A percentile compares a stretch with the other conserved stretches of the same genome.
Evolutionary conservation across 768 basidiomycete genomes (phyloP).

Genomic region (Phaffia tasmanica): DNA sequence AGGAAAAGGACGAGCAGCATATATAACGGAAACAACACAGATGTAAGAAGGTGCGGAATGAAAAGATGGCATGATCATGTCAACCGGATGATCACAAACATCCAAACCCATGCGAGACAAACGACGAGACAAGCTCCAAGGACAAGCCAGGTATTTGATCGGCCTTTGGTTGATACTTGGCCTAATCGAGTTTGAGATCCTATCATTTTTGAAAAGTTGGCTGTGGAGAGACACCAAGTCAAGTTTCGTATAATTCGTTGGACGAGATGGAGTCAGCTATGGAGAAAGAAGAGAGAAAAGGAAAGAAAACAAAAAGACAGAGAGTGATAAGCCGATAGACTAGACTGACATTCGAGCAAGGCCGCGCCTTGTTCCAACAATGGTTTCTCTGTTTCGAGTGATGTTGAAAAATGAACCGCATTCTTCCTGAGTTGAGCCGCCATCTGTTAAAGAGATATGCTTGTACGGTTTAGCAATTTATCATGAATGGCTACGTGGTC

Average conservation of each 20-base stretch:
- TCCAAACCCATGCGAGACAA: conserved; percentile 22
- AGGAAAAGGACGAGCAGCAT: no score
- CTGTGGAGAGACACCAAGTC: not conserved
- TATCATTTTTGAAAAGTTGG: conserved; percentile 15
- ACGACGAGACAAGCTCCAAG: conserved; percentile 12
- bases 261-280: not conserved
- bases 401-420: conserved; percentile 17
- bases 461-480: no score
- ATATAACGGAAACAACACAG: no score
- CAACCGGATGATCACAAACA: conserved; percentile 24
- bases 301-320: not conserved
- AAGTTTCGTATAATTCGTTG: no score
- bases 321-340: no score
- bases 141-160: conserved; percentile 22
- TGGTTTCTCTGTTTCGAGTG: conserved; percentile 25
- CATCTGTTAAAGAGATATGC: conserved; percentile 10
- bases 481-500: no score
- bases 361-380: conserved; percentile 19
- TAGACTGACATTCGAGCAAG: conserved; percentile 14
- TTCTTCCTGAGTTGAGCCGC: conserved; percentile 24
- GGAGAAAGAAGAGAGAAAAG: not conserved
- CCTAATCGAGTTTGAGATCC: conserved; percentile 9
- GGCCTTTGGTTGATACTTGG: conserved; percentile 2
- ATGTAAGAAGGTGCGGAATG: no score
- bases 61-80: not conserved